phyloP scores from a whole-genome alignment of 2,329 filamentous ascomycete species.

The Colletotrichum filicis region DNA sequence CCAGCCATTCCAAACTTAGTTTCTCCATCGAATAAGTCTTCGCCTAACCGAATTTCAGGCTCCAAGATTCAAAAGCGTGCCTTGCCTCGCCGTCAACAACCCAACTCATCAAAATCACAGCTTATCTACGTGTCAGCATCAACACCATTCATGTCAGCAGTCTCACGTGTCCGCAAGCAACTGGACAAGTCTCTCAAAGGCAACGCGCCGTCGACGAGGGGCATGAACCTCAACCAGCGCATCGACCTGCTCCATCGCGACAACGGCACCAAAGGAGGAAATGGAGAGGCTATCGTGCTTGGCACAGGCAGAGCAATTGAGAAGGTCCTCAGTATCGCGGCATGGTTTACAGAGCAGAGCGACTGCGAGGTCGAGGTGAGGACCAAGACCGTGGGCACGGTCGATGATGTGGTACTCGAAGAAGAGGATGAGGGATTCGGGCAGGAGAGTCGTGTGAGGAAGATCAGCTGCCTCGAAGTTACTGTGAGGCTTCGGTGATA shows the following conservation, averaged over 20 bases:
- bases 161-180: conserved; percentile 73
- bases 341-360: conserved; percentile 71
- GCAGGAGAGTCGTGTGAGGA: conserved; percentile 55
- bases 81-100: conserved; percentile 51
- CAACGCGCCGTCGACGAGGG: conserved; percentile 58
- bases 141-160: conserved; percentile 75
- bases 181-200: conserved; percentile 63
- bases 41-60: conserved; percentile 48
- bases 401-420: conserved; percentile 72
- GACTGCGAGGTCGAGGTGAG: conserved; percentile 68
- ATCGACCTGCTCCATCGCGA: conserved; percentile 54
- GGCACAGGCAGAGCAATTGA: conserved; percentile 75
- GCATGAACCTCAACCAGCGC: conserved; percentile 57
- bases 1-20: neutral
- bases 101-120: conserved; percentile 54
- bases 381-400: conserved; percentile 71
- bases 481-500: conserved; percentile 57
- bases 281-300: conserved; percentile 64
- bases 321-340: conserved; percentile 69
- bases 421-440: conserved; percentile 47
- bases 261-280: conserved; percentile 40
- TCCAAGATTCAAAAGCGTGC: conserved; percentile 62
- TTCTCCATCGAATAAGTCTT: neutral
- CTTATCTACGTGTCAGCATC: conserved; percentile 73
- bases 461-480: conserved; percentile 63